Conservation (phyloP, 129 eudicot species). For the Sambucus nigra region DNA sequence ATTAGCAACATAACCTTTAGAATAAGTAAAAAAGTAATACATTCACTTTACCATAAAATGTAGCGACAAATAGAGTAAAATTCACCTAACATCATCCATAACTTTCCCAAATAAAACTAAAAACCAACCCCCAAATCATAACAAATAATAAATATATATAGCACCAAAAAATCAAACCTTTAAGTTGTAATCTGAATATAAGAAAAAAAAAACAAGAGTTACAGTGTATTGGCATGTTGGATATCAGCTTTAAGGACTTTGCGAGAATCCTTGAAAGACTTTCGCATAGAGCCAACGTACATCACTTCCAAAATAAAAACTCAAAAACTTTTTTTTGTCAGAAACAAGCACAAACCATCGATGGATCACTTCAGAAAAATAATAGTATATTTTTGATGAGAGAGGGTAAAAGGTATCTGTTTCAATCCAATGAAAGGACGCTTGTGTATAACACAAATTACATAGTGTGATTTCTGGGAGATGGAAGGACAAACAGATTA, state of each 20-base stretch:
- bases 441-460: too few species aligned
- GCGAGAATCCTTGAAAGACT: conserved; percentile 73
- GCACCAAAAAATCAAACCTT: conserved; percentile 4
- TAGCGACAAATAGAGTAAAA: conserved; percentile 31
- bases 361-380: conserved; percentile 16
- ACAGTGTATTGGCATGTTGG: conserved; percentile 79
- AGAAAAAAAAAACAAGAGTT: conserved; percentile 6
- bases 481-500: too few species aligned
- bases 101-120: not conserved
- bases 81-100: conserved; percentile 6
- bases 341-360: conserved; percentile 17
- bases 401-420: too few species aligned
- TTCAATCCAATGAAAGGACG: too few species aligned
- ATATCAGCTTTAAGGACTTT: conserved; percentile 79
- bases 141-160: conserved; percentile 9
- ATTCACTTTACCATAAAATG: conserved; percentile 27
- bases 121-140: not conserved
- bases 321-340: conserved; percentile 7
- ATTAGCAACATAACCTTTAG: not conserved
- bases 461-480: too few species aligned
- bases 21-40: conserved; percentile 17
- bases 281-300: conserved; percentile 53
- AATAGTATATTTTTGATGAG: too few species aligned
- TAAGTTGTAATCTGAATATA: conserved; percentile 1
- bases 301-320: conserved; percentile 8